Base-by-base conservation (phyloP, 148 eudicot species). In the Chenopodium album region DNA sequence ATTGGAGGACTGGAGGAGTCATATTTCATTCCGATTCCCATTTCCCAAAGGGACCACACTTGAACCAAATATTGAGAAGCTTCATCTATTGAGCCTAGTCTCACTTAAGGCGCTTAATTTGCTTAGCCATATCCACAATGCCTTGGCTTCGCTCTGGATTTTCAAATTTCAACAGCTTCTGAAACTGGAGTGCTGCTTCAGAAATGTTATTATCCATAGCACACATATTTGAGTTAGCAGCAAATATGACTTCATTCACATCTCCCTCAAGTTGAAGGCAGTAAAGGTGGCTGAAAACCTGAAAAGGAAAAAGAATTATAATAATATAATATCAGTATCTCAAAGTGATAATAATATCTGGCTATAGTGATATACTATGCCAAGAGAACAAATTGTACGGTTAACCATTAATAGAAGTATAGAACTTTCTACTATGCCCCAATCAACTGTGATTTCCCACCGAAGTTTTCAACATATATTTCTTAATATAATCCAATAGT, bases 211-310 rank as follows among this genome's bases (percentile, higher is more conserved):
- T 88, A 54, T 91, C 90, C 81, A 46, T 34, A 17, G 83, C 66
- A 78, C 73, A 34, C 6, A 71, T 46, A 50, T 83, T 84, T 16
- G 89, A 87, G 68, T 96, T 94, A 26, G 88, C 81, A 52, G 95
- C 98, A 85, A 94, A 96, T 23, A 96, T 81, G 72, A 96, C 92
- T 86, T 91, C 98, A 80, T 96, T 96, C 74, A 96, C 95, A 84
- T 96, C 99, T 87, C 92, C 94, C 84, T 96, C 94, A 17, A 96
- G 96, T 87, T 91, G 90, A 83, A 96, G 93, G 80, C 80, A 83
- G 78, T 87, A 96, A 70, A 94, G 84, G 81, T 88, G 87, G 87
- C 85, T 81, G 77, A 94, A 96, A 23, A 91, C 99, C 99, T 95
- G 91, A 8, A 65, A 69, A 16, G 56, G 56, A 77, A 44, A 73